A percentile compares a stretch with the other conserved stretches of the same genome.
Conservation (phyloP, 805 yeast species). For the Tanozyma kutaoensis region DNA sequence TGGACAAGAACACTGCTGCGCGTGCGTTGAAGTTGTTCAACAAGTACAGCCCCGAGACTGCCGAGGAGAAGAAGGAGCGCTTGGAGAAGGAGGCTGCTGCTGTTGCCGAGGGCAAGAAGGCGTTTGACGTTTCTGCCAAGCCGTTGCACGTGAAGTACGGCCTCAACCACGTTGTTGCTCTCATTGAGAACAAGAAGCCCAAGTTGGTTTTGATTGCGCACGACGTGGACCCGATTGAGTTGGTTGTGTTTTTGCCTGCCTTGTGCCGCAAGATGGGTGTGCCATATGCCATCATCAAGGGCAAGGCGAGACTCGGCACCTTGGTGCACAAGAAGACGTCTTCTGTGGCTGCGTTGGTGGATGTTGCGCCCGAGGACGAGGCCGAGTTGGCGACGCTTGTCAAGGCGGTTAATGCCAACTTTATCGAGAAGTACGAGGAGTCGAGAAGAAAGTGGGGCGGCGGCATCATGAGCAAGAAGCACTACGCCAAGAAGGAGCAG, state of each 20-base stretch:
- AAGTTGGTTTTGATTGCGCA: slow-evolving; percentile 94
- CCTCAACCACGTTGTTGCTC: slow-evolving; percentile 96
- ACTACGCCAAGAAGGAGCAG: slow-evolving; percentile 69
- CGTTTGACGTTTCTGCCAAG: slow-evolving; percentile 92
- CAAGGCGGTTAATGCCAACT: slow-evolving; percentile 89
- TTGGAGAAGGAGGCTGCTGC: slow-evolving; percentile 98
- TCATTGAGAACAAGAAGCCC: slow-evolving; percentile 97
- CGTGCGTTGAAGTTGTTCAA: slow-evolving; percentile 93
- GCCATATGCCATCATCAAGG: slow-evolving; percentile 96
- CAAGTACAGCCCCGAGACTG: slow-evolving; percentile 98
- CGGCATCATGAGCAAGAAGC: slow-evolving; percentile 94
- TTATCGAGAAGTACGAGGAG: slow-evolving; percentile 88
- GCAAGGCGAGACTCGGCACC: slow-evolving; percentile 97
- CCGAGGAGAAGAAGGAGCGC: slow-evolving; percentile 98
- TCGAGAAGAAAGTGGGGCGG: slow-evolving; percentile 99
- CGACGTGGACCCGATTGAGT: slow-evolving; percentile 98
- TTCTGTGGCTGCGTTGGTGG: slow-evolving; percentile 94
- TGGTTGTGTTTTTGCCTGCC: slow-evolving; percentile 96
- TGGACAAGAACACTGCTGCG: slow-evolving; percentile 98
- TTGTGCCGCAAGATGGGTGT: slow-evolving; percentile 99
- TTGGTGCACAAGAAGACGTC: slow-evolving; percentile 95
- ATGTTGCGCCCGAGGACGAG: slow-evolving; percentile 89
- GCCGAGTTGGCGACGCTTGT: slow-evolving; percentile 87
- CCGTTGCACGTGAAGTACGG: slow-evolving; percentile 97
- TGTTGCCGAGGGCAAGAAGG: slow-evolving; percentile 94